Percentiles rank a stretch among this genome's conserved stretches.
Conservation (phyloP, 768 basidiomycete species). For the Lentinula edodes region DNA sequence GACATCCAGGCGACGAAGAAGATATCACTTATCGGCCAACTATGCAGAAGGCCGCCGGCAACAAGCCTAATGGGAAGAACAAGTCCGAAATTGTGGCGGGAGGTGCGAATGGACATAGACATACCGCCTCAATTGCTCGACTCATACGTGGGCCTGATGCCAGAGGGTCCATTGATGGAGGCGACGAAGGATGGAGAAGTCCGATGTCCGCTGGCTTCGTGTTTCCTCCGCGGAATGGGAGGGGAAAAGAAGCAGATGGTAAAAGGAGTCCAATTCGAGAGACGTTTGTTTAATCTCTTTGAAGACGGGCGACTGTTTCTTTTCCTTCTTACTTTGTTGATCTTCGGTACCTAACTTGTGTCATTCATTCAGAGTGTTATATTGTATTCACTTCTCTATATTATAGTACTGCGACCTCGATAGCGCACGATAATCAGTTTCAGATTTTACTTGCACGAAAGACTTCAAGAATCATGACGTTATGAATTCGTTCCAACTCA, state of each 20-base stretch:
- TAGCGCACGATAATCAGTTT: no score
- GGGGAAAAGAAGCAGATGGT: background rate
- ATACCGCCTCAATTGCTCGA: constrained; percentile 9
- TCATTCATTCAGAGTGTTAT: background rate
- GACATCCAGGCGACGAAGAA: constrained; percentile 4
- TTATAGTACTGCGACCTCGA: background rate
- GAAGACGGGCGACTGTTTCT: no score
- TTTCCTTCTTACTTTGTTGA: no score
- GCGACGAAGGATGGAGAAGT: constrained; percentile 6
- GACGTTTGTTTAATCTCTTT: background rate
- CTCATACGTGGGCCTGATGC: constrained; percentile 6
- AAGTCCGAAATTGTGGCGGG: background rate
- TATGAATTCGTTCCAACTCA: no score
- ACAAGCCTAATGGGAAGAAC: background rate
- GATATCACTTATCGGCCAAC: constrained; percentile 8
- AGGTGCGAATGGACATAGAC: constrained; percentile 7
- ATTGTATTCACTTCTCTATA: background rate
- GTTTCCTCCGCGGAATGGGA: background rate
- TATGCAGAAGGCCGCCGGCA: background rate
- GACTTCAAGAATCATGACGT: no score
- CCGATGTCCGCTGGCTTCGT: constrained; percentile 6
- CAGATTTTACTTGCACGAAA: no score
- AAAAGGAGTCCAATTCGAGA: background rate
- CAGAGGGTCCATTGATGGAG: background rate
- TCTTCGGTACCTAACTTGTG: background rate